Conservation (phyloP, 345 rosid genomes). For the Aquilaria malaccensis region DNA sequence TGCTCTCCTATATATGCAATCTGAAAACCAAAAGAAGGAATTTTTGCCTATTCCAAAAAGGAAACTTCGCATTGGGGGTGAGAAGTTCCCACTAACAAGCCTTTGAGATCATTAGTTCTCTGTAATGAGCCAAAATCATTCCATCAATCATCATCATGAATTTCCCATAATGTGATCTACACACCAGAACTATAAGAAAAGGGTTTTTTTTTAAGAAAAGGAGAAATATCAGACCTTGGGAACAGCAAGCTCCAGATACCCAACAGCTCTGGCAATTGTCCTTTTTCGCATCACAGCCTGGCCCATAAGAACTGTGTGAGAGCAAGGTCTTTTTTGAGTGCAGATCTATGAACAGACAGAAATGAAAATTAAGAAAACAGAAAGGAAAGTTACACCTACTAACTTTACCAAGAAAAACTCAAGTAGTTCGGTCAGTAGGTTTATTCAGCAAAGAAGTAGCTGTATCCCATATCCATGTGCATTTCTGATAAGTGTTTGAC, state of each 20-base stretch:
- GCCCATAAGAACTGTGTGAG: conserved; percentile 49
- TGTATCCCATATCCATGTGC: conserved; percentile 18
- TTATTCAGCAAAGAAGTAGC: conserved; percentile 58
- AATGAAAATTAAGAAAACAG: conserved; percentile 5
- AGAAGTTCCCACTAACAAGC: too few relatives aligned
- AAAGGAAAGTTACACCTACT: not conserved
- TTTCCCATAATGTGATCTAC: too few relatives aligned
- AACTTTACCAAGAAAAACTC: not conserved
- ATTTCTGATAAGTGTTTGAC: conserved; percentile 41
- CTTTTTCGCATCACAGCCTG: conserved; percentile 58
- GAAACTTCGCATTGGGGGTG: too few relatives aligned
- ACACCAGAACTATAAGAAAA: too few relatives aligned
- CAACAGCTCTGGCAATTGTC: conserved; percentile 45
- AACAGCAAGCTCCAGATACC: conserved; percentile 60
- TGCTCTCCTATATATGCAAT: too few relatives aligned
- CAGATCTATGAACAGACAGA: conserved; percentile 37
- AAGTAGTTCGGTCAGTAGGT: conserved; percentile 2
- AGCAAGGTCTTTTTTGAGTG: conserved; percentile 71
- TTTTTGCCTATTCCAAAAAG: too few relatives aligned
- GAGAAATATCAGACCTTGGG: conserved; percentile 42
- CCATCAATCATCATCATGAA: too few relatives aligned
- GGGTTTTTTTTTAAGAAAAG: not conserved
- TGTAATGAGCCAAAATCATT: too few relatives aligned
- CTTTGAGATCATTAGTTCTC: too few relatives aligned
- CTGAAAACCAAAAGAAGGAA: too few relatives aligned